Evolutionary conservation across 2,329 filamentous ascomycete genomes (phyloP), one percentile per base, ranked within the genome.

Genomic region (Chalara sp.): DNA sequence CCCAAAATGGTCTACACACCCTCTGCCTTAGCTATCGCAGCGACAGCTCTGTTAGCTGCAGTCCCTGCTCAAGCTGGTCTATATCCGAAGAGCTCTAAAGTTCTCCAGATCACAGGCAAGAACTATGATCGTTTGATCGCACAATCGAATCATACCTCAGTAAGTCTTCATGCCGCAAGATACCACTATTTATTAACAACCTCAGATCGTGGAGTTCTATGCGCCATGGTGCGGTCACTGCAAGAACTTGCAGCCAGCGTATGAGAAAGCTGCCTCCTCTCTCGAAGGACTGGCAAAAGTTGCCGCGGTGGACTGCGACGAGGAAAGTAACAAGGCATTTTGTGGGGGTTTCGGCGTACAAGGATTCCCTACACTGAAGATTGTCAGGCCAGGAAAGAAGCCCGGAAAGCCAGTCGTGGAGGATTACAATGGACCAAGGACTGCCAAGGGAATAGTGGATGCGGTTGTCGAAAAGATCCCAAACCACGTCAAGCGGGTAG

Each of bases 191-290:
- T 45, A 47, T 57, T 57, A 49, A 60, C 43, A 54, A 35, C 21
- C 52, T 54, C 58, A 83, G 78, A 78, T 83, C 44, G 72, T 83
- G 66, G 89, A 91, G 71, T 97, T 97, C 78, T 97, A 96, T 65
- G 92, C 92, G 6, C 92, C 92, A 29, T 97, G 92, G 92, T 97
- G 93, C 64, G 93, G 92, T 41, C 93, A 97, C 72, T 99, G 93
- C 74, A 80, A 96, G 72, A 96, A 87, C 71, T 85, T 99, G 63
- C 91, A 96, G 72, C 92, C 91, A 3, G 88, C 89, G 43, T 99
- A 93, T 71, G 92, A 97, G 70, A 96, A 96, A 70, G 91, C 85
- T 2, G 93, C 93, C 61, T 87, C 86, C 63, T 89, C 84, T 62
- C 84, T 99, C 52, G 81, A 86, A n/a, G 93, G 93, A 11, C 78